Evolutionary conservation across 208 protist species (phyloP).

Genomic region (Leishmania braziliensis): DNA sequence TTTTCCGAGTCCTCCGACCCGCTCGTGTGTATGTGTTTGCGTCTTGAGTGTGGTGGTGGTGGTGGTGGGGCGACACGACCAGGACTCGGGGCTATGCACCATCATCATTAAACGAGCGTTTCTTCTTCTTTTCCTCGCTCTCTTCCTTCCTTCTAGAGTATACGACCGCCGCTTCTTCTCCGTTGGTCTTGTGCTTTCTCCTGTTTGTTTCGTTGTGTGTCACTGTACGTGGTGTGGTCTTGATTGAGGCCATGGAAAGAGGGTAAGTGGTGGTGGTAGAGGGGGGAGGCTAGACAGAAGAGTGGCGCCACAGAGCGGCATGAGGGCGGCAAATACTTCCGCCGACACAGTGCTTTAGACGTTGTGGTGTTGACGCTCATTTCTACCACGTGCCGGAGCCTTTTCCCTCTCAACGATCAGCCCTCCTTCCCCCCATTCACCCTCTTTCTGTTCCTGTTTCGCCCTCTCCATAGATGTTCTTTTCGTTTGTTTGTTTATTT

Average conservation of each 20-base stretch:
- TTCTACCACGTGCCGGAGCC: neutral
- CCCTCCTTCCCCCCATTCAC: neutral
- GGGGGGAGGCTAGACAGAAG: neutral
- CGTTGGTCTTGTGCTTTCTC: neutral
- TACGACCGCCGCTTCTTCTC: neutral
- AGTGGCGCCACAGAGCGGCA: neutral
- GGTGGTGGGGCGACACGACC: neutral
- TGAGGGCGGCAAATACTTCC: neutral
- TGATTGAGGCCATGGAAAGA: neutral
- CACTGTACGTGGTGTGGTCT: neutral
- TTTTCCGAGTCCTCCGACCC: too few species aligned
- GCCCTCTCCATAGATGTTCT: conserved; percentile 1
- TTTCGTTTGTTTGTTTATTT: neutral
- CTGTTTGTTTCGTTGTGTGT: conserved; percentile 1
- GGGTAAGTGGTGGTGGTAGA: neutral
- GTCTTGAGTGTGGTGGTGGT: neutral
- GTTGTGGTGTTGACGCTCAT: neutral
- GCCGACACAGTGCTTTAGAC: neutral
- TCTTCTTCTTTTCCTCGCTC: neutral
- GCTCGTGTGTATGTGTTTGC: neutral
- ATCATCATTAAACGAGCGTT: neutral
- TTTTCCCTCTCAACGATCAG: neutral
- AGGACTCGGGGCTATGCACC: neutral
- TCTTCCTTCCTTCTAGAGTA: neutral
- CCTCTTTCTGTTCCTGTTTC: neutral